Percentiles rank a stretch among this genome's conserved stretches.
phyloP scores from a whole-genome alignment of 2,329 filamentous ascomycete species.

The Incumbomyces lentus region DNA sequence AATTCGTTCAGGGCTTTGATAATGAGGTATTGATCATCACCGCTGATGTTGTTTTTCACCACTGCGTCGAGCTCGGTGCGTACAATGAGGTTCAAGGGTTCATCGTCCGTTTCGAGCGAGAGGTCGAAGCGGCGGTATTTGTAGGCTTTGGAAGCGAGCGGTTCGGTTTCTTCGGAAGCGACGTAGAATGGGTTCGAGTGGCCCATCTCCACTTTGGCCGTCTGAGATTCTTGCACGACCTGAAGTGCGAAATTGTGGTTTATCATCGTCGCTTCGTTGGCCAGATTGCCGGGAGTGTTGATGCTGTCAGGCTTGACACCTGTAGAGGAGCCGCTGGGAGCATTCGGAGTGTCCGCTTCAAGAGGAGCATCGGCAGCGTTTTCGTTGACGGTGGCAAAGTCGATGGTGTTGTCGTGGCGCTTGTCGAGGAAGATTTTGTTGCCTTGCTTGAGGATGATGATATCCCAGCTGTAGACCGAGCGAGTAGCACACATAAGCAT shows the following conservation, averaged over 20 bases:
- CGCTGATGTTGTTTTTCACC: conserved; percentile 84
- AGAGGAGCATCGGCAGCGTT: conserved; percentile 92
- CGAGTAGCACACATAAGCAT: conserved; percentile 99
- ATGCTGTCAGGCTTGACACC: conserved; percentile 78
- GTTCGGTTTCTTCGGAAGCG: conserved; percentile 80
- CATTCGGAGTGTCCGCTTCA: conserved; percentile 61
- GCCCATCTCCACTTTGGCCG: conserved; percentile 68
- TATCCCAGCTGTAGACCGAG: conserved; percentile 96
- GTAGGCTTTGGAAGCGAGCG: conserved; percentile 92
- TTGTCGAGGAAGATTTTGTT: conserved; percentile 99
- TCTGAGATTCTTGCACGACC: conserved; percentile 74
- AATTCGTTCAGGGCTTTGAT: conserved; percentile 99
- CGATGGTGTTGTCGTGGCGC: conserved; percentile 84
- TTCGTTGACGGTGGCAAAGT: conserved; percentile 98
- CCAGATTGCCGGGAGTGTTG: conserved; percentile 86
- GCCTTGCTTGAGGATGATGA: conserved; percentile 83
- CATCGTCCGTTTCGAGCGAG: conserved; percentile 79
- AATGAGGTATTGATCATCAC: conserved; percentile 81
- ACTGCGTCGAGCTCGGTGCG: conserved; percentile 92
- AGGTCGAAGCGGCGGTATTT: conserved; percentile 97
- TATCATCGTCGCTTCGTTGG: conserved; percentile 97
- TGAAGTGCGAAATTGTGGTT: conserved; percentile 99
- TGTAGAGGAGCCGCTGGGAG: conserved; percentile 22
- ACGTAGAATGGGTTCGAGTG: conserved; percentile 98
- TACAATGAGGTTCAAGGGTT: conserved; percentile 85